Base-by-base conservation (phyloP, 768 basidiomycete species). In the Rhizopogon vesiculosus region DNA sequence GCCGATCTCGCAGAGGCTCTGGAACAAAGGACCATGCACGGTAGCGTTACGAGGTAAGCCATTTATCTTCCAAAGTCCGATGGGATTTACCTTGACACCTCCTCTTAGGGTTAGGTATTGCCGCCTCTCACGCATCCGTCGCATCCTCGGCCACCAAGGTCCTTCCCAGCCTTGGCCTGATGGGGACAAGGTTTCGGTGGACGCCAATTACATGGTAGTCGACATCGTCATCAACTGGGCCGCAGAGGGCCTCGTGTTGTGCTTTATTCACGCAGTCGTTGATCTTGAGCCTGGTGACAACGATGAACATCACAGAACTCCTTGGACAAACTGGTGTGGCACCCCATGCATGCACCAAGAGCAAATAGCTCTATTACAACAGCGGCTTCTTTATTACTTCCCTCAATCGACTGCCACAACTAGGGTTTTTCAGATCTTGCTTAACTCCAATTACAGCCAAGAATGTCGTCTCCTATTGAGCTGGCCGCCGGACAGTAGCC, bases 141-240 rank as follows among this genome's bases (percentile, higher is more conserved):
- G 84, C 57, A 66, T 79, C 53, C 79, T 93, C n/a, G 91, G 90
- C 42, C 79, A 85, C 69, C 69, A 76, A 18, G 87, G 83, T 0
- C 78, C 82, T 12, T 65, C 67, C 41, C 69, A 75, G 19, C 67
- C 76, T 7, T 91, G 86, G 82, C 66, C 72, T 35, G 85, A 87
- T 57, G 84, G 78, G 7, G 84, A 89, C 61, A 87, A 86, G 71
- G 77, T 87, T 59, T 76, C 82, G 10, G 64, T 84, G 16, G 89
- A 93, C 74, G 71, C 74, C 29, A 74, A 91, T 66, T 93, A 92
- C 69, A 86, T 93, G 83, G 85, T 86, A 5, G 87, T 90, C 57
- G 91, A 94, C 72, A 84, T 94, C 64, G 91, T 93, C 64, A 88
- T 92, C 66, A 94, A 92, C 70, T 89, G 86, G 83, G 91, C 89